Evolutionary conservation across 108 stramenopile genomes (phyloP).

Genomic region (Cyclotella cryptica): DNA sequence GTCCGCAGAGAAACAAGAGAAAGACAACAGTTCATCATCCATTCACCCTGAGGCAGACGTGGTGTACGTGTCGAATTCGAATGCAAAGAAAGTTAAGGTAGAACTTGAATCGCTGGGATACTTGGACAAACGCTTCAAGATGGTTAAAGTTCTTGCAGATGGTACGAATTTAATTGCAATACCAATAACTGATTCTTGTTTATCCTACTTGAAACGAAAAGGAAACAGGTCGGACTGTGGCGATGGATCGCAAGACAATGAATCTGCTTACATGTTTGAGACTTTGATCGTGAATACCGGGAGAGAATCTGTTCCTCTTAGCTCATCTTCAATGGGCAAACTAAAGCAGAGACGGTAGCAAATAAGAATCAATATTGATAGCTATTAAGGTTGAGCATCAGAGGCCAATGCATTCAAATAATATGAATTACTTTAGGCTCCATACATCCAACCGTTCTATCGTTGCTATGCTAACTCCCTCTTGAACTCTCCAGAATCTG

Average conservation of each 20-base stretch:
- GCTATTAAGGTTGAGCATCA: neutral
- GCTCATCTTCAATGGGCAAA: constrained; percentile 34
- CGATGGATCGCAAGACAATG: neutral
- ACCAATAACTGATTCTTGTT: constrained; percentile 50
- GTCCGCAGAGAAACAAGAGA: neutral
- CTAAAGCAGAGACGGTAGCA: constrained; percentile 30
- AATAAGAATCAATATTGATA: neutral
- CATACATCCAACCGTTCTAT: no score
- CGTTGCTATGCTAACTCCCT: neutral
- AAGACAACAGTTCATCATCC: neutral
- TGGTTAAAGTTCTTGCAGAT: constrained; percentile 48
- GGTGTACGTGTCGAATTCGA: constrained; percentile 56
- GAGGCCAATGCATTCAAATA: no score
- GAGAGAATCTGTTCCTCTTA: constrained; percentile 31
- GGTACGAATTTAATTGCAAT: constrained; percentile 50
- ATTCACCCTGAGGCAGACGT: constrained; percentile 46
- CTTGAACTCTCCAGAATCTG: constrained; percentile 91
- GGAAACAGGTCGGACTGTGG: no score
- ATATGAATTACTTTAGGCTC: no score
- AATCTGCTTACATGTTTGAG: constrained; percentile 12
- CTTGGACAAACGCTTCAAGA: constrained; percentile 74
- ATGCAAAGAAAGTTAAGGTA: constrained; percentile 71
- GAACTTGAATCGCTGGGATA: constrained; percentile 54
- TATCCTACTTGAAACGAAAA: neutral
- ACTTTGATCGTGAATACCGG: neutral